Percentiles rank a stretch among this genome's conserved stretches.
Conservation (phyloP, 352 stramenopile genomes). For the Phytophthora capsici region DNA sequence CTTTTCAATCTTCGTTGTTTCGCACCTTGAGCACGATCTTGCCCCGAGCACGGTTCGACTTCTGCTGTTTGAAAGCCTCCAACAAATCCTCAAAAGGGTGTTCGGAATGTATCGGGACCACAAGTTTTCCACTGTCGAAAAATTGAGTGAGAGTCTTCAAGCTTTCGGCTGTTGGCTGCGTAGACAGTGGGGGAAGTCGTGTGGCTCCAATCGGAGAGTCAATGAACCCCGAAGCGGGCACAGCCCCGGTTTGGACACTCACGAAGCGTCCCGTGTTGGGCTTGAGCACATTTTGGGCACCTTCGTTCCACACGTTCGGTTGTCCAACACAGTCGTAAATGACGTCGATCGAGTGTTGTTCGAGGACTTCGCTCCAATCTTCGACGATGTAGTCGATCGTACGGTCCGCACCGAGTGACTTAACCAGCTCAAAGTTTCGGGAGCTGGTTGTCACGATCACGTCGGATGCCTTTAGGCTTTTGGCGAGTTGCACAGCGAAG, state of each 20-base stretch:
- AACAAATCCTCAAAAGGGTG: neutral
- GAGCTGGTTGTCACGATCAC: neutral
- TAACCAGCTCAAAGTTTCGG: neutral
- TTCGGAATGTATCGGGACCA: neutral
- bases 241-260: neutral
- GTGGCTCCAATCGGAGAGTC: neutral
- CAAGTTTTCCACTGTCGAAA: neutral
- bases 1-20: neutral
- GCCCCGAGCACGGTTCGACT: neutral
- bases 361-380: neutral
- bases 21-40: slow-evolving; percentile 1
- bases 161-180: neutral
- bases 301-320: neutral
- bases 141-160: neutral
- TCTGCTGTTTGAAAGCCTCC: neutral
- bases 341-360: neutral
- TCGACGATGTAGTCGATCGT: neutral
- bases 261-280: neutral
- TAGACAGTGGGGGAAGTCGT: neutral
- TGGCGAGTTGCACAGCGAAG: neutral
- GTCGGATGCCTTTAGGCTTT: neutral
- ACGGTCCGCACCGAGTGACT: neutral
- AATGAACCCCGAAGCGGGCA: neutral
- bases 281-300: neutral
- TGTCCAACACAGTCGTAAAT: neutral